These are phyloP conservation scores for Carex littledalei DNA, from an alignment of 176 grass and related monocot genomes.

Conservation along the genomic window DNA sequence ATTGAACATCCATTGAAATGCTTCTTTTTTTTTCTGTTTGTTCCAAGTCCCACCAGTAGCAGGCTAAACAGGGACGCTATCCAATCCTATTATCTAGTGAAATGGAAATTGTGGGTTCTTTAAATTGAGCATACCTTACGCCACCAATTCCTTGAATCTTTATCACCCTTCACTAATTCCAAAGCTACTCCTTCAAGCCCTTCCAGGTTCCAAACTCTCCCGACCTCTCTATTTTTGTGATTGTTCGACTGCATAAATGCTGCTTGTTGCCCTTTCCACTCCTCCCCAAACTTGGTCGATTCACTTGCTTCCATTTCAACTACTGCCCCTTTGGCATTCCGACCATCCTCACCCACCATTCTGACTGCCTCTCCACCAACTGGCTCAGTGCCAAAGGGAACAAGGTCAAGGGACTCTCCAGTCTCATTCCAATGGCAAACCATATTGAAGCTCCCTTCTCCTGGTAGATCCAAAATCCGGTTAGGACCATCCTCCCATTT, in stretches of 20 bases:
- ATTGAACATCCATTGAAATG: not conserved
- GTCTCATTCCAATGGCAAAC: constrained; percentile 72
- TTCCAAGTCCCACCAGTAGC: not conserved
- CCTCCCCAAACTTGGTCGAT: constrained; percentile 42
- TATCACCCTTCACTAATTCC: constrained; percentile 79
- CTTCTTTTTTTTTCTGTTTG: not conserved
- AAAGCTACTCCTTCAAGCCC: constrained; percentile 53
- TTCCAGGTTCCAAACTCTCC: constrained; percentile 53
- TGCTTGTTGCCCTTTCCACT: constrained; percentile 68
- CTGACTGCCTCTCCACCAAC: not conserved
- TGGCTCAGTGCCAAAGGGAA: not conserved
- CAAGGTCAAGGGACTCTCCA: constrained; percentile 44
- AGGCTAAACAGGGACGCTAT: not conserved
- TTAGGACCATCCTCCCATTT: constrained; percentile 71
- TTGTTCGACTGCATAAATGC: constrained; percentile 82
- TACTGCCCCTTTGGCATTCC: not conserved
- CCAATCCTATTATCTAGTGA: not conserved
- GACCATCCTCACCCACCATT: constrained; percentile 13
- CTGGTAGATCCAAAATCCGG: constrained; percentile 49
- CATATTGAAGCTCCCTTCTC: constrained; percentile 51
- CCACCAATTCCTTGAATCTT: constrained; percentile 78
- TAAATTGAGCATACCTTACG: constrained; percentile 54
- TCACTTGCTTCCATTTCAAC: constrained; percentile 14
- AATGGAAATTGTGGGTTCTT: not conserved
- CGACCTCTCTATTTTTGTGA: constrained; percentile 44